A percentile compares a stretch with the other conserved stretches of the same genome.
Conservation (phyloP, 202 grass and related monocot genomes). For the Miscanthus sacchariflorus region DNA sequence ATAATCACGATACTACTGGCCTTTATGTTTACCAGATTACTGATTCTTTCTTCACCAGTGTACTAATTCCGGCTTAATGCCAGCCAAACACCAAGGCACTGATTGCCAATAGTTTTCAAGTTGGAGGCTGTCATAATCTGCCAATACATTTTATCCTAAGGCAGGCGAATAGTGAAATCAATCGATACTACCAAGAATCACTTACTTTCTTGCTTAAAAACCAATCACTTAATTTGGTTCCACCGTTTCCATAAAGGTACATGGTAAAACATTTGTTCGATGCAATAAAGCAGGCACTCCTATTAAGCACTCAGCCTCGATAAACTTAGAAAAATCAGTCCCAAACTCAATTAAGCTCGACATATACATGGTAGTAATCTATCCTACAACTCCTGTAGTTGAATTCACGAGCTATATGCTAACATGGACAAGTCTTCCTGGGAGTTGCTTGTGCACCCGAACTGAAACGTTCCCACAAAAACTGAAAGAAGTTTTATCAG, state of each 20-base stretch:
- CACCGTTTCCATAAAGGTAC: slow-evolving; percentile 20
- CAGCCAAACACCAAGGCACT: slow-evolving; percentile 4
- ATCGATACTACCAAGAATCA: not conserved
- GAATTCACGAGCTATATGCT: not conserved
- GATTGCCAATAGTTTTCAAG: slow-evolving; percentile 8
- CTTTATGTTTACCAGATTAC: not conserved
- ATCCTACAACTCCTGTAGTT: not conserved
- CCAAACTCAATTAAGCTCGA: not conserved
- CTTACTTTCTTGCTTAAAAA: not conserved
- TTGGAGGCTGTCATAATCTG: not conserved
- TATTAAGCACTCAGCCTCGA: not conserved
- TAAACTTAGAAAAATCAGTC: slow-evolving; percentile 17
- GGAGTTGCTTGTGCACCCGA: not conserved
- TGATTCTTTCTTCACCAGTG: slow-evolving; percentile 4
- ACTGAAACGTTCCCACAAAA: not conserved
- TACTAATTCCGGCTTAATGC: slow-evolving; percentile 15
- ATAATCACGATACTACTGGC: not conserved
- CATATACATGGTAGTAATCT: not conserved
- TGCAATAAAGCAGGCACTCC: not conserved
- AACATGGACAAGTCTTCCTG: not conserved
- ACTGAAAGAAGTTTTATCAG: not conserved
- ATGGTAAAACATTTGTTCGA: slow-evolving; percentile 1
- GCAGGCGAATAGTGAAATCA: not conserved
- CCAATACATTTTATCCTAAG: not conserved
- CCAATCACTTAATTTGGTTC: not conserved